Percentiles rank a stretch among this genome's conserved stretches.
These are phyloP conservation scores for Hanseniaspora mollemarum DNA, from an alignment of 805 yeast species.

Conservation along the genomic window DNA sequence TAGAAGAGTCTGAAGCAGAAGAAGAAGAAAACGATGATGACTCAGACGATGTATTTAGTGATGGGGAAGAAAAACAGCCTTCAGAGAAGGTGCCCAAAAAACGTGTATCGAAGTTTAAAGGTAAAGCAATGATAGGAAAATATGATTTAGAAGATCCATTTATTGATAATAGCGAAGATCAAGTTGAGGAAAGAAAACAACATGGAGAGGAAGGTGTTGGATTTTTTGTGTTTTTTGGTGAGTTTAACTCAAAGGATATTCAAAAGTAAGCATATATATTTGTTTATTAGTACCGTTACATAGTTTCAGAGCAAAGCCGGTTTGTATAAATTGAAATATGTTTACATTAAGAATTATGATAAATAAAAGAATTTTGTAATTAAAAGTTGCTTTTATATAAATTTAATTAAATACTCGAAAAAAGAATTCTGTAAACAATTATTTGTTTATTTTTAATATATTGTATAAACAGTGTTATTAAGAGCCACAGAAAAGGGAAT, in stretches of 20 bases:
- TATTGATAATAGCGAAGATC: conserved; percentile 85
- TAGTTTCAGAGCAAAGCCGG: neutral
- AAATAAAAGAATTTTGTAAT: no score
- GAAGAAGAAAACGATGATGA: conserved; percentile 16
- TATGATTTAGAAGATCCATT: conserved; percentile 91
- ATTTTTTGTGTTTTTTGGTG: conserved; percentile 90
- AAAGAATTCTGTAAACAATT: no score
- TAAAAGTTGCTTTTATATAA: no score
- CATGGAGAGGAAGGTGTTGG: conserved; percentile 90
- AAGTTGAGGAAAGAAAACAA: conserved; percentile 68
- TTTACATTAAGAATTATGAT: neutral
- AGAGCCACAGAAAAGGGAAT: no score
- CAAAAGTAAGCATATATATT: conserved; percentile 24
- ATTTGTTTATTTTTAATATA: no score
- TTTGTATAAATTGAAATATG: neutral
- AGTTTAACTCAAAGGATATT: conserved; percentile 44
- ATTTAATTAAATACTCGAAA: no score
- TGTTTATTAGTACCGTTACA: neutral
- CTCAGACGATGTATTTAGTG: conserved; percentile 1
- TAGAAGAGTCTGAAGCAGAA: conserved; percentile 14
- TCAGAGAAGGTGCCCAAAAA: conserved; percentile 31
- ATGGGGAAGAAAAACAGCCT: neutral
- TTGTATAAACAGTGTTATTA: no score
- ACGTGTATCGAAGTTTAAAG: conserved; percentile 25
- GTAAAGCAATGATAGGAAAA: conserved; percentile 71